These are phyloP conservation scores for Globisporangium cylindrosporum DNA, from an alignment of 352 stramenopile genomes.

Conservation along the genomic window DNA sequence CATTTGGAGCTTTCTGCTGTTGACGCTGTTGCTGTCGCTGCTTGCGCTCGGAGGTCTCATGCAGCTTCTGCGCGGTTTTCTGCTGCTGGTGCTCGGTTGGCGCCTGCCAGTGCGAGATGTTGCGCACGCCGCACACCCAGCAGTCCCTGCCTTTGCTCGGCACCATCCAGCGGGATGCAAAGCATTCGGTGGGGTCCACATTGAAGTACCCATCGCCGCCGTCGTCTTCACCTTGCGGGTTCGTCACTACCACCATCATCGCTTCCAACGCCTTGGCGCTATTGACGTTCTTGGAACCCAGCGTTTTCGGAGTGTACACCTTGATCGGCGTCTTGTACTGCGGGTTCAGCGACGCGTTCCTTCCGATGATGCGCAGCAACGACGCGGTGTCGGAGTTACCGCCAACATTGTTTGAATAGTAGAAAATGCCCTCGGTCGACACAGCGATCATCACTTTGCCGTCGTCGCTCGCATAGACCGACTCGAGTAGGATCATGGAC, in stretches of 20 bases:
- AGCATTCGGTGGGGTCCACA: conserved; percentile 61
- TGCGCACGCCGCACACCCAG: conserved; percentile 79
- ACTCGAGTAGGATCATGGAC: conserved; percentile 68
- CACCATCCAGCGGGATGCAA: conserved; percentile 72
- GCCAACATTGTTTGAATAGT: conserved; percentile 50
- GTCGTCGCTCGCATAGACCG: conserved; percentile 62
- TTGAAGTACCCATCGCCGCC: conserved; percentile 62
- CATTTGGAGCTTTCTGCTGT: background rate
- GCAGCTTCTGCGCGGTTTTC: conserved; percentile 17
- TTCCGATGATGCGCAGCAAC: conserved; percentile 59
- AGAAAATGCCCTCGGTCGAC: conserved; percentile 70
- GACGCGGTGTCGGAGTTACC: conserved; percentile 13
- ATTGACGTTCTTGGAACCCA: conserved; percentile 8
- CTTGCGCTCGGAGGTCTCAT: conserved; percentile 15
- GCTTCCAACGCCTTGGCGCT: conserved; percentile 24
- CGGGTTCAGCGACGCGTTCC: conserved; percentile 60
- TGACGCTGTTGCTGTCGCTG: background rate
- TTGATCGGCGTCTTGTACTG: conserved; percentile 73
- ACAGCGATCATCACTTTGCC: conserved; percentile 56
- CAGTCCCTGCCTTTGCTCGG: conserved; percentile 49
- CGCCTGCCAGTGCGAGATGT: conserved; percentile 60
- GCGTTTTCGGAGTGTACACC: conserved; percentile 48
- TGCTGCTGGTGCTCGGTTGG: conserved; percentile 36
- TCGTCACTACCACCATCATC: conserved; percentile 74
- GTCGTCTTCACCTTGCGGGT: conserved; percentile 54